Percentiles rank a stretch among this genome's conserved stretches.
Evolutionary conservation across 1,284 basidiomycete genomes (phyloP).

Genomic region (Cutaneotrichosporon arboriforme): DNA sequence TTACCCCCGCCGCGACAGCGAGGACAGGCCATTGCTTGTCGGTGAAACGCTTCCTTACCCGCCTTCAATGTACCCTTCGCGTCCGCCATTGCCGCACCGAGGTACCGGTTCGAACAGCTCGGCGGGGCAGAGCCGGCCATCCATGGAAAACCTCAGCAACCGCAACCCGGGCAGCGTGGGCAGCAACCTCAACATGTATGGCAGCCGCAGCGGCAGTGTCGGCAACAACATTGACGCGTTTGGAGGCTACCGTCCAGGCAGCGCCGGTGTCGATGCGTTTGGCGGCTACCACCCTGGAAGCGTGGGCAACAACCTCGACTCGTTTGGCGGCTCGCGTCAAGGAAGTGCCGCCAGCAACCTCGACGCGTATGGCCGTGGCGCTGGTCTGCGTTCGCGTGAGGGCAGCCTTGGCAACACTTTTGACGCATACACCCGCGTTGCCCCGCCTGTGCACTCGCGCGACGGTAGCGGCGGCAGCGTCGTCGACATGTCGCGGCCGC

Average conservation of each 20-base stretch:
- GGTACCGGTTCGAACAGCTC: background rate
- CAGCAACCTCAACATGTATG: background rate
- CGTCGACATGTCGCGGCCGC: background rate
- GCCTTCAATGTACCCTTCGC: background rate
- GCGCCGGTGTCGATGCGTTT: background rate
- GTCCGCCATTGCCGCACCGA: background rate
- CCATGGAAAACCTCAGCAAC: background rate
- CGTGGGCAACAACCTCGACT: too few species aligned
- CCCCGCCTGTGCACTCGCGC: background rate
- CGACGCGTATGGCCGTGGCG: too few species aligned
- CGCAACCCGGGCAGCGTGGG: background rate
- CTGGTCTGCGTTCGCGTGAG: too few species aligned
- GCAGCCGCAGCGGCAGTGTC: background rate
- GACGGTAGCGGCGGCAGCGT: slow-evolving; percentile 1
- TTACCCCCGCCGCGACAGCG: slow-evolving; percentile 1
- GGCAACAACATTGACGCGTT: slow-evolving; percentile 1
- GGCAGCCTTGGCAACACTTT: too few species aligned
- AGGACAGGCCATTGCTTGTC: background rate
- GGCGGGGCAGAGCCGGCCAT: background rate
- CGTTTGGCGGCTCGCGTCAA: too few species aligned
- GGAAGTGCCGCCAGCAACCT: too few species aligned
- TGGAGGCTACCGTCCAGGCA: background rate
- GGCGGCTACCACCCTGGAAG: background rate
- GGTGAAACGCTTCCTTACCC: slow-evolving; percentile 5
- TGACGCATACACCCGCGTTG: too few species aligned